Base-by-base conservation (phyloP, 805 yeast genomes). In the Starmerella roubikii region DNA sequence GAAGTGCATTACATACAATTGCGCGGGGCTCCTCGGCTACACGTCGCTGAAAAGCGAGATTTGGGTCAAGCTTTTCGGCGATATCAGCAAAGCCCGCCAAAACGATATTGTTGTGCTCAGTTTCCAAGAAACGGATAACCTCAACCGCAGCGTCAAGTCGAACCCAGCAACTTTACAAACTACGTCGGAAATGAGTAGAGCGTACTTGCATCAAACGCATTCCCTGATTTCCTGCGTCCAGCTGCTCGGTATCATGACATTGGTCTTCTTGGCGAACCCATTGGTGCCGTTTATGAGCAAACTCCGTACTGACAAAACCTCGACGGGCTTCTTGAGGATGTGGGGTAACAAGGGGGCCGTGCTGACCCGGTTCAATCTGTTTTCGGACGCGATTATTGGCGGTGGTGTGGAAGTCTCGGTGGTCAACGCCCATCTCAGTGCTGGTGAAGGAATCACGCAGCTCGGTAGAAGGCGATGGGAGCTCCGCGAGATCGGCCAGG, bases 91-190 rank as follows among this genome's bases (percentile, higher is more conserved):
- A 7, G 36, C 41, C 11, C 51, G 58, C 16, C 44, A 58, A 23
- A 72, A 78, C 33, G 28, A 17, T 25, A 94, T 86, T 52, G 57
- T 86, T 3, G 78, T 78, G 2, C 67, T 91, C 46, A 95, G 94
- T 6, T 65, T 91, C 37, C 94, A 91, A 57, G 98, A 91, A 27
- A 32, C 52, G 17, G 83, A 76, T 53, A 66, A 66, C 5, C 62
- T 52, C 11, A 46, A 41, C 27, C 52, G 55, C 37, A 60, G 55
- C 30, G 40, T 57, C 24, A 54, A 52, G 30, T 55, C 65, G 10
- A 60, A 56, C 44, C 44, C 50, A 22, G 47, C 40, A 13, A 62
- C 63, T 0, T 45, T 56, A 32, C 46, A 46, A 12, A 32, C 46
- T 4, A 51, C 56, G 28, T 41, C 47, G 10, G 45, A 42, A 19